A percentile compares a stretch with the other conserved stretches of the same genome.
Evolutionary conservation across 306 rosid species (phyloP).

Genomic region (Hippophae gyantsensis): DNA sequence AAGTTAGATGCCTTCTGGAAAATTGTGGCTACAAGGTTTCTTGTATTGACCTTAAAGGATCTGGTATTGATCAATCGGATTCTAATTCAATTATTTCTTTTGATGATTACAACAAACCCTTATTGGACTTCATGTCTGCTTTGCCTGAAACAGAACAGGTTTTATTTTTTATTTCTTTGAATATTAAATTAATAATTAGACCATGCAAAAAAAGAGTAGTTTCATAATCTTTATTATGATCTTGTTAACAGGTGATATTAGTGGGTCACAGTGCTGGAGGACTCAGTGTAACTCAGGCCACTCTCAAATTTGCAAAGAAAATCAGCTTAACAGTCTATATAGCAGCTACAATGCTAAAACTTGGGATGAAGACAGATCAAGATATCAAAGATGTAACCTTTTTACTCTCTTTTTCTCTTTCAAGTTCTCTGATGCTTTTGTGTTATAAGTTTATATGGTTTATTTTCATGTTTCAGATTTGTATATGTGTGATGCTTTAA

Average conservation of each 20-base stretch:
- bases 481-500: too few relatives aligned
- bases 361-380: slow-evolving; percentile 47
- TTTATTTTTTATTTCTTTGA: neutral
- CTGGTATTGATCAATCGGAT: slow-evolving; percentile 61
- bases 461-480: too few relatives aligned
- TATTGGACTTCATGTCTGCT: slow-evolving; percentile 50
- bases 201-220: neutral
- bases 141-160: slow-evolving; percentile 77
- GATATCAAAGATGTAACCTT: slow-evolving; percentile 49
- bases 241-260: slow-evolving; percentile 46
- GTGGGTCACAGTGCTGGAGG: slow-evolving; percentile 99
- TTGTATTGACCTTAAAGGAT: slow-evolving; percentile 68
- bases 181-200: neutral
- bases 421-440: slow-evolving; percentile 1
- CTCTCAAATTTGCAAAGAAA: slow-evolving; percentile 59
- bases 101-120: slow-evolving; percentile 77
- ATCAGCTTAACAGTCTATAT: slow-evolving; percentile 57
- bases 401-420: neutral
- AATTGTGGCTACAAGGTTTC: slow-evolving; percentile 78
- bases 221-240: neutral
- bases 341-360: slow-evolving; percentile 87
- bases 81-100: slow-evolving; percentile 55
- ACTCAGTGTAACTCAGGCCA: slow-evolving; percentile 61
- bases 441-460: slow-evolving; percentile 6
- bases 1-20: slow-evolving; percentile 79